Conservation (phyloP, 148 eudicot species). For the Mesembryanthemum crystallinum region DNA sequence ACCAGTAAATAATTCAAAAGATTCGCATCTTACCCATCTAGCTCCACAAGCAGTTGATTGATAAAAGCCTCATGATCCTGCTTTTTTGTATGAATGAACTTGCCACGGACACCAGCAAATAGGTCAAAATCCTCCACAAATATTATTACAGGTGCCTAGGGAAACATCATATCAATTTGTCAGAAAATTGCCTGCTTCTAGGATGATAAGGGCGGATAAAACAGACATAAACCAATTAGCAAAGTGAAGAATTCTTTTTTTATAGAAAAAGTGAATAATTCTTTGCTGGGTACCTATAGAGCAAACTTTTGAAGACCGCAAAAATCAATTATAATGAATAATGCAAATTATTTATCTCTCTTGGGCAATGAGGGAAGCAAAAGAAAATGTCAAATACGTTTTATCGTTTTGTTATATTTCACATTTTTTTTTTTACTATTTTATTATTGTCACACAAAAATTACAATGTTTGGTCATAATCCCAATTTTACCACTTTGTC, state of each 20-base stretch:
- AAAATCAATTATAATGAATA: no score
- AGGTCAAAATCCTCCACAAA: constrained; percentile 93
- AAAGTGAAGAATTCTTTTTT: background rate
- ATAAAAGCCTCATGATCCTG: constrained; percentile 98
- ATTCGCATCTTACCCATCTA: constrained; percentile 67
- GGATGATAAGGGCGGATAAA: background rate
- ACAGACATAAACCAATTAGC: background rate
- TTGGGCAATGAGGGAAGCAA: no score
- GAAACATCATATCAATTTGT: constrained; percentile 23
- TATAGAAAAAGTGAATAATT: background rate
- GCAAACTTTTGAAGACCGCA: no score
- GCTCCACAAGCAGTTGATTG: constrained; percentile 95
- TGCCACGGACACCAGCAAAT: constrained; percentile 94
- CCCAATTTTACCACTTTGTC: no score
- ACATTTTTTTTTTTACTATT: no score
- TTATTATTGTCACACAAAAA: no score
- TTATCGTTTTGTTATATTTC: no score
- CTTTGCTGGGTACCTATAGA: background rate
- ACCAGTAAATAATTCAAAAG: background rate
- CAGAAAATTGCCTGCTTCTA: background rate
- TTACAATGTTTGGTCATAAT: no score
- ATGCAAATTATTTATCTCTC: background rate
- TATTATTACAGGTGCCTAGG: constrained; percentile 92
- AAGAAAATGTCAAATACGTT: no score
- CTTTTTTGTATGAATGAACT: constrained; percentile 79